Evolutionary conservation across 768 basidiomycete genomes (phyloP), one percentile per base, ranked within the genome.

Genomic region (Lepiota venenata): DNA sequence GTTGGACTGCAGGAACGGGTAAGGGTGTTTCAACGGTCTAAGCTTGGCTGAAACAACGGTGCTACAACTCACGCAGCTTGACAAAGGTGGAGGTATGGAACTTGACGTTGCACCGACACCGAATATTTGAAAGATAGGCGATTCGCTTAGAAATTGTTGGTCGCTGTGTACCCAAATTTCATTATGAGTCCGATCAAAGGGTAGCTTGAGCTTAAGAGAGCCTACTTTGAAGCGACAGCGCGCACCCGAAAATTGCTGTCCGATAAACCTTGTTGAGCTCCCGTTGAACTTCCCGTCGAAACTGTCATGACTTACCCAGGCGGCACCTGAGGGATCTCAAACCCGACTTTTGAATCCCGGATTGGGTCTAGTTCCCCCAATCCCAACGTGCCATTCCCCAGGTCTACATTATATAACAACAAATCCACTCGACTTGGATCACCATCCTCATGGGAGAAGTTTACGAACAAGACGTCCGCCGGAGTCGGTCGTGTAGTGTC

Each of bases 221-320:
- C 46, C 4, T 36, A 36, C 46, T n/a, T 29, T 9, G 46, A 32
- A 18, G 39, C n/a, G 25, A 27, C 11, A 16, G 41, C 35, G 16
- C 49, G 49, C 27, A 50, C 20, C 49, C 49, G 41, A 50, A 50
- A 50, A 18, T 50, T 50, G 2, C 49, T 50, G 22, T 8, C 5
- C 25, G n/a, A 36, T 41, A 2, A 14, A 25, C 2, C 6, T 16
- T 38, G 22, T 42, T 10, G 16, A 16, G 18, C 8, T 16, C 2
- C 9, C 10, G 15, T 3, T 20, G 20, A 18, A 38, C 11, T 18
- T 20, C 11, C 6, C 8, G 32, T 11, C 32, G 3, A 32, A 32
- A 32, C 2, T 8, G 22, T n/a, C 21, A 8, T 32, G 32, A 43
- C 50, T 25, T 27, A 52, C 50, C 50, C 41, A 15, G 50, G 35